Conservation (phyloP, 106 monocot species). For the Acanthochlamys bracteata region DNA sequence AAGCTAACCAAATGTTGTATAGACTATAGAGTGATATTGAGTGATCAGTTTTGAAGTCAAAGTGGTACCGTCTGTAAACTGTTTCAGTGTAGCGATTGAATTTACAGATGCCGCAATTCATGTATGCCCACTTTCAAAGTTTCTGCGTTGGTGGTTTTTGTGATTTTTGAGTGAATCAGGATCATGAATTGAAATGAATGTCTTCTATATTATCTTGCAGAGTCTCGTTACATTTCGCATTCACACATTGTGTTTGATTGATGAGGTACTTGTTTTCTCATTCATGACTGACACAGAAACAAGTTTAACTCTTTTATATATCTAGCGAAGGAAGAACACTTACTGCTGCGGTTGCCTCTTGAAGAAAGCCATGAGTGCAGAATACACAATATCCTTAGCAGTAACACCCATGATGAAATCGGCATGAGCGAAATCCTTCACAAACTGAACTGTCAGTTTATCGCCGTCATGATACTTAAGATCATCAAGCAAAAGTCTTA, state of each 20-base stretch:
- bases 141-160: no score
- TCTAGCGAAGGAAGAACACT: no score
- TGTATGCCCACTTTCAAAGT: no score
- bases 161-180: no score
- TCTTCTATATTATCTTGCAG: no score
- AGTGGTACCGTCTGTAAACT: neutral
- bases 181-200: no score
- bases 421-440: slow-evolving; percentile 55
- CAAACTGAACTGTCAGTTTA: slow-evolving; percentile 41
- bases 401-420: slow-evolving; percentile 68
- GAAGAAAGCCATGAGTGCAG: slow-evolving; percentile 48
- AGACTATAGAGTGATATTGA: neutral
- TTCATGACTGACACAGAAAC: neutral
- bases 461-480: slow-evolving; percentile 32
- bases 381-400: slow-evolving; percentile 50
- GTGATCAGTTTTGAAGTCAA: neutral
- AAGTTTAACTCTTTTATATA: no score
- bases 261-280: no score
- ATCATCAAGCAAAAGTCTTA: slow-evolving; percentile 32
- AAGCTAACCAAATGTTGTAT: neutral
- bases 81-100: neutral
- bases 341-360: neutral
- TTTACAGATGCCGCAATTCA: no score
- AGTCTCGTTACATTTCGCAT: no score
- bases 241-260: no score